A percentile compares a stretch with the other conserved stretches of the same genome.
Evolutionary conservation across 129 eudicot genomes (phyloP).

Genomic region (Rutidosis leptorrhynchoides): DNA sequence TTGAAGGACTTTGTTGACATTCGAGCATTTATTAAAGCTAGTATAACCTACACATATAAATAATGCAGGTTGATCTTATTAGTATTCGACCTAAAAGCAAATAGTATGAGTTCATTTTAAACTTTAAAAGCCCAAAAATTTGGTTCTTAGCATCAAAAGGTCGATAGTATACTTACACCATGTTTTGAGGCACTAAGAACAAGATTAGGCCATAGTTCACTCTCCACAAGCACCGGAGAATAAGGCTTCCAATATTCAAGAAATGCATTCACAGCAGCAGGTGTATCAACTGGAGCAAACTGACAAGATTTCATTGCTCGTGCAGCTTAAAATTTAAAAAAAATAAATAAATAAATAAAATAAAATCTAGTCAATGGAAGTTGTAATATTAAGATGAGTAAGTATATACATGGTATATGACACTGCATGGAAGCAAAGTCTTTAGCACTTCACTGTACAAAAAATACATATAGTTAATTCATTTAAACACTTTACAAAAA

Average conservation of each 20-base stretch:
- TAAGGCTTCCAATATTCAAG: conserved; percentile 87
- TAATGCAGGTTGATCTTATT: neutral
- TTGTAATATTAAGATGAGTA: neutral
- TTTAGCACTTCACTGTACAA: conserved; percentile 75
- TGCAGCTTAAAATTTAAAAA: no score
- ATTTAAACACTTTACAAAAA: neutral
- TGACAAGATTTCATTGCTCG: conserved; percentile 34
- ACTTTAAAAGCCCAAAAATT: neutral
- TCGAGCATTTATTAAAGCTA: conserved; percentile 78
- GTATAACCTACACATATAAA: conserved; percentile 45
- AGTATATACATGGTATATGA: conserved; percentile 70
- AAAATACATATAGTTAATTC: neutral
- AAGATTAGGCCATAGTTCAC: conserved; percentile 98
- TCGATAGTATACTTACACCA: conserved; percentile 49
- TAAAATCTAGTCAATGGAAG: neutral
- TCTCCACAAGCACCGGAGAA: conserved; percentile 77
- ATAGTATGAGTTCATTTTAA: no score
- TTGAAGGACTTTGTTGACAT: conserved; percentile 65
- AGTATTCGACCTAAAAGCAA: no score
- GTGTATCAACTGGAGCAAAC: conserved; percentile 97
- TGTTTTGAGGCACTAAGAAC: conserved; percentile 64
- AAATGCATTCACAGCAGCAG: conserved; percentile 71
- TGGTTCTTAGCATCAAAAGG: neutral
- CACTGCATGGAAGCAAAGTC: conserved; percentile 59
- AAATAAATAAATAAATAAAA: no score